Conservation (phyloP, 768 basidiomycete genomes). For the Pleurotus pulmonarius region DNA sequence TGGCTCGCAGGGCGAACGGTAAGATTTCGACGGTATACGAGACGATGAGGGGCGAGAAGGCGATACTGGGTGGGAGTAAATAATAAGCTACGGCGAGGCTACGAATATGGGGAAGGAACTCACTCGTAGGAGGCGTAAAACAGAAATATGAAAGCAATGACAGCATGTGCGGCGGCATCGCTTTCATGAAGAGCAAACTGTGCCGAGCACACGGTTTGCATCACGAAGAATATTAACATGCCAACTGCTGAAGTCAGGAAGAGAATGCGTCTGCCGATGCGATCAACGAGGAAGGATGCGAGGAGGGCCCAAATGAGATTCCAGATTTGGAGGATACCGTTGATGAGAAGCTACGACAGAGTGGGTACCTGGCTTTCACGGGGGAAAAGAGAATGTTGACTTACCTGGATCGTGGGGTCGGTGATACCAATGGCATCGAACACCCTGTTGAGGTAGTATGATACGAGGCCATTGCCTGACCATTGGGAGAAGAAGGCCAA, state of each 20-base stretch:
- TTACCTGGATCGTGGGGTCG: conserved; percentile 41
- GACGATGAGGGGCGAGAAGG: conserved; percentile 84
- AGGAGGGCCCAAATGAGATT: conserved; percentile 61
- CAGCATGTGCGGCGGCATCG: conserved; percentile 53
- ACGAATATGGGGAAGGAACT: conserved; percentile 19
- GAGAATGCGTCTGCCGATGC: conserved; percentile 61
- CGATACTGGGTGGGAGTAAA: conserved; percentile 38
- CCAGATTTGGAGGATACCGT: conserved; percentile 83
- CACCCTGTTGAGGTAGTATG: conserved; percentile 77
- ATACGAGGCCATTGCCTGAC: conserved; percentile 83
- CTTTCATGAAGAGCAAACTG: conserved; percentile 42
- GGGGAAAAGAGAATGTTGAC: conserved; percentile 12
- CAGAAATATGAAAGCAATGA: conserved; percentile 83
- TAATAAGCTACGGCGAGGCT: neutral
- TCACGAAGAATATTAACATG: conserved; percentile 64
- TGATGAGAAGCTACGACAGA: conserved; percentile 60
- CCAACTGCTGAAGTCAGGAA: conserved; percentile 57
- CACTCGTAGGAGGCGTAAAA: conserved; percentile 78
- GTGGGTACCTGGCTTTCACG: conserved; percentile 11
- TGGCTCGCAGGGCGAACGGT: conserved; percentile 79
- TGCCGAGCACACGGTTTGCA: conserved; percentile 67
- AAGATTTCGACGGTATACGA: conserved; percentile 89
- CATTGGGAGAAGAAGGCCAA: conserved; percentile 84
- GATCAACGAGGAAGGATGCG: conserved; percentile 62
- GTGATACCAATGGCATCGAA: conserved; percentile 68